Conservation (phyloP, 2,329 filamentous ascomycete species). For the Elsinoe necatrix region DNA sequence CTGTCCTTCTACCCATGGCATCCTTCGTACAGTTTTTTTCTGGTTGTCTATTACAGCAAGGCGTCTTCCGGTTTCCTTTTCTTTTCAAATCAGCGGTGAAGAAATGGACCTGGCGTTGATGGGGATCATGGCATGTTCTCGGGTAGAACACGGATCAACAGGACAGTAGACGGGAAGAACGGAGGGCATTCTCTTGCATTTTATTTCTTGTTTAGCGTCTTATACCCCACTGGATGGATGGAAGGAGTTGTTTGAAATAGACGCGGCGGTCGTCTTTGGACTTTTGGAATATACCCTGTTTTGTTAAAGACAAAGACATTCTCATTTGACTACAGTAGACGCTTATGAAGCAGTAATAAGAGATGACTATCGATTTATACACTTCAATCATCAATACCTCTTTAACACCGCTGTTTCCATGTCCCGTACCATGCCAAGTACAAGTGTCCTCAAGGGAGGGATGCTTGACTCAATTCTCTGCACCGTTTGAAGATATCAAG, state of each 20-base stretch:
- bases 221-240: slow-evolving; percentile 13
- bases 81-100: not conserved
- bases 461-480: not conserved
- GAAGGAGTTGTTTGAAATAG: not conserved
- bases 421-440: not conserved
- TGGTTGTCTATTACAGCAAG: not conserved
- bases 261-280: slow-evolving; percentile 1
- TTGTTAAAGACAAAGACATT: not conserved
- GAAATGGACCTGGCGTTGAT: slow-evolving; percentile 3
- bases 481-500: not conserved
- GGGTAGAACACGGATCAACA: slow-evolving; percentile 8
- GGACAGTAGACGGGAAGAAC: not conserved
- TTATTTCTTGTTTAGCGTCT: not conserved
- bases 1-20: not conserved
- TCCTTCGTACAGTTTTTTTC: not conserved
- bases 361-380: not conserved
- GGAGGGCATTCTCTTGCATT: not conserved
- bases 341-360: slow-evolving; percentile 11
- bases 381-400: no score
- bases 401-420: not conserved
- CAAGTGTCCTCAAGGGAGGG: not conserved
- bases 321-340: not conserved
- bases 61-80: not conserved
- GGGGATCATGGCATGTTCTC: not conserved
- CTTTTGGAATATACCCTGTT: slow-evolving; percentile 9